phyloP scores from a whole-genome alignment of 495 filamentous ascomycete genomes.

The Aspergillus homomorphus region DNA sequence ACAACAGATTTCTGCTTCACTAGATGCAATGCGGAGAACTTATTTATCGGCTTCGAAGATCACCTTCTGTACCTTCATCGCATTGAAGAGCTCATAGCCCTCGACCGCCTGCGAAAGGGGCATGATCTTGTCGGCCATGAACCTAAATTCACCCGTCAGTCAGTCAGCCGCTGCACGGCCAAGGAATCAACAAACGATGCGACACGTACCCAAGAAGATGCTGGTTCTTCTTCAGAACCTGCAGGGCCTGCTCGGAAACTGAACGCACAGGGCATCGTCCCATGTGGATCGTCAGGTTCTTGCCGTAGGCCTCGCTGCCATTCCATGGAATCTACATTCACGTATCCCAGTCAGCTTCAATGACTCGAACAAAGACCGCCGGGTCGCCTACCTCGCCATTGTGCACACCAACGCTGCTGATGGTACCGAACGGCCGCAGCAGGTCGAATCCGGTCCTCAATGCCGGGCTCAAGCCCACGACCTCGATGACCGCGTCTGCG shows the following conservation, averaged over 20 bases:
- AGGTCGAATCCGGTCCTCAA: conserved; percentile 81
- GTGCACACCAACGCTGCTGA: conserved; percentile 89
- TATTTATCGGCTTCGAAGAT: conserved; percentile 57
- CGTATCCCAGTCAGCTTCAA: not conserved
- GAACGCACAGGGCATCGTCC: conserved; percentile 88
- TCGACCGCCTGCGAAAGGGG: conserved; percentile 78
- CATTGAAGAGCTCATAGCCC: conserved; percentile 88
- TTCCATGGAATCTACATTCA: conserved; percentile 75
- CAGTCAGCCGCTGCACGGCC: conserved; percentile 18
- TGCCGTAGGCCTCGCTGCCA: conserved; percentile 79
- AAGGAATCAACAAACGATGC: not conserved
- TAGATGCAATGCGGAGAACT: not conserved
- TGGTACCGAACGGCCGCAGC: conserved; percentile 80
- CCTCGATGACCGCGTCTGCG: conserved; percentile 88
- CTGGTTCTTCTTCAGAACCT: conserved; percentile 77
- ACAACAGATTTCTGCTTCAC: not conserved
- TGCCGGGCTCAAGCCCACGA: conserved; percentile 82
- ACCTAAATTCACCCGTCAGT: conserved; percentile 47
- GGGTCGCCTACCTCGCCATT: conserved; percentile 66
- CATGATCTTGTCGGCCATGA: conserved; percentile 95
- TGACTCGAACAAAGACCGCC: not conserved
- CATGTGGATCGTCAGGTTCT: conserved; percentile 91
- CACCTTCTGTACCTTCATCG: conserved; percentile 87
- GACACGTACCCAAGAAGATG: conserved; percentile 69
- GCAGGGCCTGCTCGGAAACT: conserved; percentile 74